Evolutionary conservation across 2,329 filamentous ascomycete genomes (phyloP).

Genomic region (Pseudogymnoascus sp.): DNA sequence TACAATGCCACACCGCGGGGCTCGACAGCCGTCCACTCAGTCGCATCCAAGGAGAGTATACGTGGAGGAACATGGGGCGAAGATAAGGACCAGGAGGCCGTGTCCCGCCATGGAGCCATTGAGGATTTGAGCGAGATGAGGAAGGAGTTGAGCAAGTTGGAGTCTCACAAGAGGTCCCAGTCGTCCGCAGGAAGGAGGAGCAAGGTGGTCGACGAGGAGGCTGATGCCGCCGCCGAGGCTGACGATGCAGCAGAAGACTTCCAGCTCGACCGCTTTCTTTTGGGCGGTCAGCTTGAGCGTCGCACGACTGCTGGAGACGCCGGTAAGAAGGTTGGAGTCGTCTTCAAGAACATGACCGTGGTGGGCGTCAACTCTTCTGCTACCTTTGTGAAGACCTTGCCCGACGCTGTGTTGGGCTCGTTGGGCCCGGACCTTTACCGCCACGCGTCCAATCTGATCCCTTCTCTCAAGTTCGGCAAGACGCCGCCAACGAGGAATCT

Average conservation of each 20-base stretch:
- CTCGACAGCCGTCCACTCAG: constrained; percentile 2
- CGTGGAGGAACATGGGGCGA: constrained; percentile 6
- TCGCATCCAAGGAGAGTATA: background rate
- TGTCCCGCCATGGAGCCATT: constrained; percentile 1
- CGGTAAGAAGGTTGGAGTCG: constrained; percentile 68
- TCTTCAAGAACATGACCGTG: constrained; percentile 69
- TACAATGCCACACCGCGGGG: background rate
- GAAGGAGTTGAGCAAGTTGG: background rate
- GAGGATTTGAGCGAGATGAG: background rate
- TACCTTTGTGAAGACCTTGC: constrained; percentile 63
- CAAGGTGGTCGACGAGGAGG: background rate
- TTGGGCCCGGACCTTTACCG: constrained; percentile 74
- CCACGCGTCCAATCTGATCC: constrained; percentile 37
- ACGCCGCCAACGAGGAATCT: constrained; percentile 31
- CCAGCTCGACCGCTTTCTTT: constrained; percentile 61
- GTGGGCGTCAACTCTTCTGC: constrained; percentile 60
- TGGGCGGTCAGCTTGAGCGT: constrained; percentile 68
- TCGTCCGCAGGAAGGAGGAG: background rate
- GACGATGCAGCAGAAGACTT: constrained; percentile 52
- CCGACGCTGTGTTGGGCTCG: constrained; percentile 65
- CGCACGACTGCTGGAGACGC: constrained; percentile 53
- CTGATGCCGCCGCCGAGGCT: constrained; percentile 15
- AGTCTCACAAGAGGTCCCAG: background rate
- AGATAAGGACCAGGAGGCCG: constrained; percentile 2
- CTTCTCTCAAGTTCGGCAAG: constrained; percentile 19